Base-by-base conservation (phyloP, 192 early-diverging fungal genomes). In the Backusella parvicylindrica region DNA sequence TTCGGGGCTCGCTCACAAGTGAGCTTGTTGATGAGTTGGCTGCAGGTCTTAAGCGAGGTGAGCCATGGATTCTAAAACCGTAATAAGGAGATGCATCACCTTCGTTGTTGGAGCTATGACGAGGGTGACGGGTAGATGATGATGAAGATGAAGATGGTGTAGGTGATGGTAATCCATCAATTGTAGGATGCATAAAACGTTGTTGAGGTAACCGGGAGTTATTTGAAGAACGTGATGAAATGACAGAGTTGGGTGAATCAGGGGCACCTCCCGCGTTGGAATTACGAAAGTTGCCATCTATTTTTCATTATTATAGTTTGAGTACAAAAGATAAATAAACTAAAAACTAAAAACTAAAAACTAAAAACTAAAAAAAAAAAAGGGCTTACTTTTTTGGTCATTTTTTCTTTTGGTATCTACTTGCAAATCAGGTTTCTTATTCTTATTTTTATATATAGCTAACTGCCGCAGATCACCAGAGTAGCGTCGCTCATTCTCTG, bases 391-490 rank as follows among this genome's bases (percentile, higher is more conserved):
- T 64, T 73, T 41, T 26, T 43, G 28, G 15, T 8, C 60, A 47
- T 63, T 30, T 73, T 65, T 73, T 73, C 26, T 37, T 53, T 56
- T 33, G 12, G 49, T 41, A 2, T 72, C 33, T 3, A 77, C 64
- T 38, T 32, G 64, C 33, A 66, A 33, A 21, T 40, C 38, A 26
- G 68, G 75, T 35, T 63, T 49, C 12, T 32, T 43, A 12, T 67
- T 71, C 30, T 67, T 68, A 15, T 70, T 70, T 47, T 70, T 70
- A 3, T 65, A 40, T 31, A 41, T 63, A 16, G 60, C 53, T 26
- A 77, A 38, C 64, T 77, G 71, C 33, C 71, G 70, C 26, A 79
- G 70, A 53, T 79, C 78, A 13, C 73, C 74, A 40, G 74, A 79
- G 37, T 79, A 74, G 32, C 78, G 78, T 33, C 74, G 73, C 28